phyloP scores from a whole-genome alignment of 768 basidiomycete genomes.

The Arthromyces matolae region DNA sequence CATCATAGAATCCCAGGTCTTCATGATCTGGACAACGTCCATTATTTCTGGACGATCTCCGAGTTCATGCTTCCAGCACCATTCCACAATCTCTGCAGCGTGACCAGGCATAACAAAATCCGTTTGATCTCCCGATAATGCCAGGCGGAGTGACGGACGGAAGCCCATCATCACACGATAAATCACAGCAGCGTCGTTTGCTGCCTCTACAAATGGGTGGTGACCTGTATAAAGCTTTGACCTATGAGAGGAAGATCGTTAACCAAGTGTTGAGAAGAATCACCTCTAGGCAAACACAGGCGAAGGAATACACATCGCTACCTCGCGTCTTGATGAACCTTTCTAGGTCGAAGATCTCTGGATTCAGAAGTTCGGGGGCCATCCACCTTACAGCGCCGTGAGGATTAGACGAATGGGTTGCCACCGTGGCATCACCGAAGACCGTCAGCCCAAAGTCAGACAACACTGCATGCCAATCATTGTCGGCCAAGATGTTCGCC shows the following conservation, averaged over 20 bases:
- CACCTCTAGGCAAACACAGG: conserved; percentile 31
- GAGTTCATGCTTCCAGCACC: conserved; percentile 19
- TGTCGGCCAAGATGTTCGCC: conserved; percentile 31
- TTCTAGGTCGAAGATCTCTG: conserved; percentile 22
- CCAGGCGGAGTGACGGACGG: conserved; percentile 11
- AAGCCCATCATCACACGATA: conserved; percentile 15
- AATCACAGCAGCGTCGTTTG: conserved; percentile 17
- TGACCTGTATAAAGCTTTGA: conserved; percentile 14
- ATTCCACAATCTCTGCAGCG: conserved; percentile 15
- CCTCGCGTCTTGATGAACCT: conserved; percentile 22
- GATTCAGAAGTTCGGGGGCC: conserved; percentile 33
- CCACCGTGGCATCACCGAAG: conserved; percentile 25
- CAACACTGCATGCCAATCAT: conserved; percentile 28
- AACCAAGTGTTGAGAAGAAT: not conserved
- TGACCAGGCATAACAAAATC: conserved; percentile 12
- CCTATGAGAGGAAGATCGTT: not conserved
- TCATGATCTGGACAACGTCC: conserved; percentile 19
- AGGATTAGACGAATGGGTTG: conserved; percentile 21
- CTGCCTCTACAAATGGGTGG: conserved; percentile 16
- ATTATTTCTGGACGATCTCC: conserved; percentile 16
- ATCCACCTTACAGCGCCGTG: conserved; percentile 32
- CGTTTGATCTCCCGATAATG: conserved; percentile 1
- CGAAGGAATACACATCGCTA: conserved; percentile 33
- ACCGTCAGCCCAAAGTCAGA: conserved; percentile 33
- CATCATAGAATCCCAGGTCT: conserved; percentile 17